These are phyloP conservation scores for Brachypodium distachyon DNA, from an alignment of 202 grass and related monocot species.

Conservation along the genomic window DNA sequence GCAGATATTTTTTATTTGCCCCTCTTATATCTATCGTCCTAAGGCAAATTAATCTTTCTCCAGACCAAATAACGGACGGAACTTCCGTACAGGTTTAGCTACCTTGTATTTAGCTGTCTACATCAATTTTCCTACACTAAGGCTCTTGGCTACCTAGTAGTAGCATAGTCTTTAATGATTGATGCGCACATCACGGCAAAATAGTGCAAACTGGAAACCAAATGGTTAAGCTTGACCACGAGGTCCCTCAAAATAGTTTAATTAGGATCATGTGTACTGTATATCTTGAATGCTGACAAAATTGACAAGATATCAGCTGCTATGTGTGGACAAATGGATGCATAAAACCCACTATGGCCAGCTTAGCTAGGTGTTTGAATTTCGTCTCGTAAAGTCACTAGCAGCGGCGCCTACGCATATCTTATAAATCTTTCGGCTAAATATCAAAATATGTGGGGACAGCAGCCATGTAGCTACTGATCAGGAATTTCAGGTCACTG, in stretches of 20 bases:
- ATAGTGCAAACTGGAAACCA: neutral
- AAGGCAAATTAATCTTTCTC: no score
- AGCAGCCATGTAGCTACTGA: neutral
- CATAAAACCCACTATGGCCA: no score
- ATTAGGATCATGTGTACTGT: neutral
- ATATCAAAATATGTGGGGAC: neutral
- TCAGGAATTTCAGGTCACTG: neutral
- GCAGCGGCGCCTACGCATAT: neutral
- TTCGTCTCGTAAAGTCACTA: neutral
- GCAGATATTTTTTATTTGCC: no score
- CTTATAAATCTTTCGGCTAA: neutral
- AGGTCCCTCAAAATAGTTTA: slow-evolving; percentile 3
- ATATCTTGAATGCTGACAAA: slow-evolving; percentile 9
- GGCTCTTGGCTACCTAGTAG: neutral
- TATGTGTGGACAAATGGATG: no score
- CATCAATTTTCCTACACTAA: neutral
- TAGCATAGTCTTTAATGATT: neutral
- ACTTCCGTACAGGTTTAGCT: no score
- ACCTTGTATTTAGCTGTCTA: no score
- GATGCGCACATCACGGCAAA: slow-evolving; percentile 23
- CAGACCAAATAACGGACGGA: no score
- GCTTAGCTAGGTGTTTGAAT: neutral
- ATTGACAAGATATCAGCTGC: neutral
- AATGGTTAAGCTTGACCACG: neutral
- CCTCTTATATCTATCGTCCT: no score